Percentiles rank a stretch among this genome's conserved stretches.
phyloP scores from a whole-genome alignment of 2,329 filamentous ascomycete genomes.

The Stachybotrys chlorohalonatus region DNA sequence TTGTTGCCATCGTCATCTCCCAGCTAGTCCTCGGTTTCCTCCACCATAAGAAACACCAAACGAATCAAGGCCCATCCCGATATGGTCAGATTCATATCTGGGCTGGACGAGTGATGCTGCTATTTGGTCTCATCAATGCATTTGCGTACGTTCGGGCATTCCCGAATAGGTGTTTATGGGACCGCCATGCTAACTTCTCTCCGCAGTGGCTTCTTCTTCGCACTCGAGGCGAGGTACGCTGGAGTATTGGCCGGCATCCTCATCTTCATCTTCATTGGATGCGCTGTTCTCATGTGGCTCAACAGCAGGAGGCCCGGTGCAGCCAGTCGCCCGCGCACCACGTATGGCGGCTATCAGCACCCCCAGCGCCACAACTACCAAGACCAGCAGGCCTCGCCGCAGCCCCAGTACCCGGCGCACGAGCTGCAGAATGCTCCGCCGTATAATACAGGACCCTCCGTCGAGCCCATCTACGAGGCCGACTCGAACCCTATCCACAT shows the following conservation, averaged over 20 bases:
- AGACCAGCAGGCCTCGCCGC: constrained; percentile 13
- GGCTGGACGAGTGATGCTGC: constrained; percentile 44
- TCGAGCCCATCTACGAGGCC: constrained; percentile 14
- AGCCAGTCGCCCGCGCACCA: background rate
- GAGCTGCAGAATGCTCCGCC: background rate
- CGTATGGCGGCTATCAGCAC: constrained; percentile 8
- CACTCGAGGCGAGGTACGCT: constrained; percentile 36
- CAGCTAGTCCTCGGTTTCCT: constrained; percentile 47
- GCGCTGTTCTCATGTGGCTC: constrained; percentile 27
- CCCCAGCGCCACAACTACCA: constrained; percentile 11
- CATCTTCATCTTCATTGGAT: constrained; percentile 27
- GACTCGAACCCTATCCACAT: constrained; percentile 18
- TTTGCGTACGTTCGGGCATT: constrained; percentile 37
- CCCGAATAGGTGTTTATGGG: background rate
- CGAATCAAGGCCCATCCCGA: constrained; percentile 37
- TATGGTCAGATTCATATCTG: constrained; percentile 47
- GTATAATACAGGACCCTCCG: background rate
- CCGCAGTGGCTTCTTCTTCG: constrained; percentile 46
- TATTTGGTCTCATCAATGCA: constrained; percentile 45
- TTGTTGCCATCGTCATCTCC: constrained; percentile 39
- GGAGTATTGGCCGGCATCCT: constrained; percentile 39
- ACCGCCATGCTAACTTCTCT: constrained; percentile 3
- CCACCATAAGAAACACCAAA: constrained; percentile 45
- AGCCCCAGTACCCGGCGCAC: background rate
- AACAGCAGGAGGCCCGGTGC: background rate